Evolutionary conservation across 2,329 filamentous ascomycete species (phyloP), one percentile per base, ranked within the genome.

Genomic region (Colletotrichum acutatum): DNA sequence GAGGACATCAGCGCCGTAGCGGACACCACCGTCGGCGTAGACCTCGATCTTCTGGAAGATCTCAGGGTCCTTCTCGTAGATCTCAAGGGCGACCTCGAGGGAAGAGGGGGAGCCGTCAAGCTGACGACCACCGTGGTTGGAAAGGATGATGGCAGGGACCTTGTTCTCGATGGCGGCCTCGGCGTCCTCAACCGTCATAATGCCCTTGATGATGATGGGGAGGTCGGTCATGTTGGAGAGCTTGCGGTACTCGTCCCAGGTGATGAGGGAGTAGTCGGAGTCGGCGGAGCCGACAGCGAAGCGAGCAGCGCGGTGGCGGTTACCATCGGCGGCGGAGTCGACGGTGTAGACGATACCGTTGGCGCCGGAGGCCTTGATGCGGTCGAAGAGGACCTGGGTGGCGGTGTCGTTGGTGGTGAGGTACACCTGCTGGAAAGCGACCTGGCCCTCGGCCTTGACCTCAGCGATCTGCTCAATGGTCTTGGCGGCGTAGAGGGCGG

Each of bases 71-170:
- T 83, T 74, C 72, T 80, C 65, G 77, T 82, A 77, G 70, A 84
- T 83, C 75, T 84, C 83, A 30, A 84, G 75, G 22, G 82, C 81
- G 7, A 82, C 78, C 76, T 84, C 83, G 3, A 85, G 78, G 30
- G 81, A 74, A 0, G 83, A 81, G 8, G 82, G 82, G 34, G 78
- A 78, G 24, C 81, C 80, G 74, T 85, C 84, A 42, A 86, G 79
- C 77, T 85, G 83, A 30, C 84, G 80, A 19, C 82, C 83, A 59
- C 84, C 84, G 78, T 85, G 84, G 78, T 86, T 86, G 66, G 82
- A 84, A 54, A 85, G 78, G 60, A 84, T 77, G 63, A 84, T 84
- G 65, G 81, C 82, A 4, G 76, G 76, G 12, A 78, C 79, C 14
- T 78, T 78, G 74, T 80, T 75, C 75, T 81, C 74, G 57, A 82